Conservation (phyloP, 176 grass and related monocot species). For the Cenchrus americanus region DNA sequence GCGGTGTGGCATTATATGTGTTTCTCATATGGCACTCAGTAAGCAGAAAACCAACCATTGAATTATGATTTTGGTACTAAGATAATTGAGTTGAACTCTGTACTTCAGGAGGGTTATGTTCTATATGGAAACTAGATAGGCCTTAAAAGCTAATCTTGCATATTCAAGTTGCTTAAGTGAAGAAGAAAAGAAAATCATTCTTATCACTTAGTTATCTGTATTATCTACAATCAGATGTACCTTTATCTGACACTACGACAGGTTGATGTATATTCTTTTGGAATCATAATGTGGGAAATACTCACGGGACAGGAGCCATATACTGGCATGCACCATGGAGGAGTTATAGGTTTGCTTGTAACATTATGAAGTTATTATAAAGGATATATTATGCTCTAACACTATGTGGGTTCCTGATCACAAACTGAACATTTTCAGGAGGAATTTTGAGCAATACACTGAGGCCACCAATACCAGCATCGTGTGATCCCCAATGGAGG, state of each 20-base stretch:
- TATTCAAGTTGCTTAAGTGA: neutral
- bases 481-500: conserved; percentile 64
- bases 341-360: conserved; percentile 56
- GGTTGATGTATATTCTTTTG: conserved; percentile 85
- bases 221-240: neutral
- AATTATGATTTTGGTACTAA: neutral
- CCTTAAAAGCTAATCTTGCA: neutral
- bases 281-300: conserved; percentile 87
- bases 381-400: neutral
- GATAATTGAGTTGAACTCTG: neutral
- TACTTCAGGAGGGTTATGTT: neutral
- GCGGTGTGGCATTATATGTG: neutral
- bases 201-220: neutral
- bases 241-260: conserved; percentile 19
- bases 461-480: conserved; percentile 58
- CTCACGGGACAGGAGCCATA: conserved; percentile 75
- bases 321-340: conserved; percentile 55
- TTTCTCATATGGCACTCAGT: conserved; percentile 11
- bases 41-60: neutral
- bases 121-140: neutral
- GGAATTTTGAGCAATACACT: conserved; percentile 80
- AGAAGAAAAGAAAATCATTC: neutral
- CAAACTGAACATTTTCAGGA: conserved; percentile 34
- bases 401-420: neutral
- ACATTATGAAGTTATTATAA: conserved; percentile 18